Evolutionary conservation across 192 early-diverging fungal genomes (phyloP).

Genomic region (Linnemannia elongata): DNA sequence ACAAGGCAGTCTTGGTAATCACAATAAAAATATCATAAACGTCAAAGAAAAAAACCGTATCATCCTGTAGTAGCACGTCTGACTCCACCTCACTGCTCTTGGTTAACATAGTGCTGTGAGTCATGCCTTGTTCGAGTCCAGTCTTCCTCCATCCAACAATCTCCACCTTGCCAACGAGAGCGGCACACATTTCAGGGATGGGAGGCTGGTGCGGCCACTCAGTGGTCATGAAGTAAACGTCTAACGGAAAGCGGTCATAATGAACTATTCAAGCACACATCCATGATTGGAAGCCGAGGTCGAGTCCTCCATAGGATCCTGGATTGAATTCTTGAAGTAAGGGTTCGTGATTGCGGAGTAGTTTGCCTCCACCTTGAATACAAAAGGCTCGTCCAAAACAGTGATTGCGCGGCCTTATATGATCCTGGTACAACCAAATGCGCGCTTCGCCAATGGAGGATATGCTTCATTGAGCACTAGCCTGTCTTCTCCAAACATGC

Average conservation of each 20-base stretch:
- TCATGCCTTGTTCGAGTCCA: constrained; percentile 36
- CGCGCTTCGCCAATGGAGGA: too few species aligned
- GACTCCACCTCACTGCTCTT: too few species aligned
- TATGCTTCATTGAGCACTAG: too few species aligned
- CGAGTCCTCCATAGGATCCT: constrained; percentile 8
- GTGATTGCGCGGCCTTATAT: too few species aligned
- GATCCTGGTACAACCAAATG: too few species aligned
- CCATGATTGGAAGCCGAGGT: constrained; percentile 12
- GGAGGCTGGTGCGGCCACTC: constrained; percentile 31
- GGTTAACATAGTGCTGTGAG: neutral
- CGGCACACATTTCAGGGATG: constrained; percentile 28
- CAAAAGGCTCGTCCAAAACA: too few species aligned
- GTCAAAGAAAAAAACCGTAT: too few species aligned
- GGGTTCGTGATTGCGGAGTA: constrained; percentile 12
- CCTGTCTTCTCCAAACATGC: too few species aligned
- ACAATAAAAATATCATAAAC: too few species aligned
- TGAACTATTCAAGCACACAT: constrained; percentile 21
- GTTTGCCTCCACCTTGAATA: too few species aligned
- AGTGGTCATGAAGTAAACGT: constrained; percentile 28
- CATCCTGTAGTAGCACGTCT: too few species aligned
- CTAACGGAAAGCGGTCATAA: constrained; percentile 26
- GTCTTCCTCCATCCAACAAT: constrained; percentile 31
- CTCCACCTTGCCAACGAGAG: constrained; percentile 34
- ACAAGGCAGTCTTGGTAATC: too few species aligned
- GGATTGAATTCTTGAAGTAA: constrained; percentile 15